A percentile compares a stretch with the other conserved stretches of the same genome.
Evolutionary conservation across 176 grass and related monocot species (phyloP).

Genomic region (Hsuehochloa calcarea): DNA sequence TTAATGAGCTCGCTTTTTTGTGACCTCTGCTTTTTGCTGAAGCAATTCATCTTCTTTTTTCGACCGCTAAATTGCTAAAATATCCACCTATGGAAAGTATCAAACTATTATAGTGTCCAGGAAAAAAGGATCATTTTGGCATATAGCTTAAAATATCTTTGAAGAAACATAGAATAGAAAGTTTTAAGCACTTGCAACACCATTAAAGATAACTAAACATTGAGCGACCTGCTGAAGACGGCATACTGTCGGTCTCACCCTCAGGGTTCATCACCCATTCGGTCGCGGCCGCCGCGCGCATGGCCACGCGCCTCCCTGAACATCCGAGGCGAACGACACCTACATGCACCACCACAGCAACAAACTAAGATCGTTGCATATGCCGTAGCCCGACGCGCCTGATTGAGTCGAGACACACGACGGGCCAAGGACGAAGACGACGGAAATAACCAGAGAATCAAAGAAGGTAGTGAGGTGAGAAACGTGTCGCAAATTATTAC

Average conservation of each 20-base stretch:
- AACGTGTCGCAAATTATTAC: slow-evolving; percentile 19
- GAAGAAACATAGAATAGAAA: background rate
- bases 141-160: slow-evolving; percentile 4
- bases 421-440: background rate
- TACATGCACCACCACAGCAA: slow-evolving; percentile 33
- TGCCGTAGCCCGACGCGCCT: background rate
- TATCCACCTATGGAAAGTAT: slow-evolving; percentile 55
- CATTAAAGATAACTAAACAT: slow-evolving; percentile 27
- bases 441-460: background rate
- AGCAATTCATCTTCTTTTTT: slow-evolving; percentile 85
- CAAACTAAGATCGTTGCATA: background rate
- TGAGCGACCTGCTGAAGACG: slow-evolving; percentile 11
- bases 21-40: slow-evolving; percentile 72
- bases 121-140: background rate
- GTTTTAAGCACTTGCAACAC: background rate
- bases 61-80: slow-evolving; percentile 62
- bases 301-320: slow-evolving; percentile 18
- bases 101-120: background rate
- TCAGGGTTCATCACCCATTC: slow-evolving; percentile 59
- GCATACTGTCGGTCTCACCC: slow-evolving; percentile 44
- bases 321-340: slow-evolving; percentile 27
- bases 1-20: slow-evolving; percentile 50
- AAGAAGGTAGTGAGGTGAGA: background rate
- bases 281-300: slow-evolving; percentile 30
- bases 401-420: background rate